Base-by-base conservation (phyloP, 2,329 filamentous ascomycete genomes). In the Calonectria henricotiae region DNA sequence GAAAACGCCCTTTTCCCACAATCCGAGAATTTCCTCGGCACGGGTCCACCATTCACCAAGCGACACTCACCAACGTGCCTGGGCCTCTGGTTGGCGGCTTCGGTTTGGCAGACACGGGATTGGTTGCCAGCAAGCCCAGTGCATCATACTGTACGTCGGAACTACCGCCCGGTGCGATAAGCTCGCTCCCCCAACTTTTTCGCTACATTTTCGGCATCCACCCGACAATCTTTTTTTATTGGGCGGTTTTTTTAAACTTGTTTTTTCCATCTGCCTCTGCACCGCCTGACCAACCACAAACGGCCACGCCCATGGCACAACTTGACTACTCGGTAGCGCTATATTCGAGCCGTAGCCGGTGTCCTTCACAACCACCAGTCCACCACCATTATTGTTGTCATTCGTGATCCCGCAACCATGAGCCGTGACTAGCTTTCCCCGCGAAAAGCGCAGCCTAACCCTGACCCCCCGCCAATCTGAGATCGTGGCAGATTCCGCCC, bases 11-110 rank as follows among this genome's bases (percentile, higher is more conserved):
- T 37, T 7, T 32, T 32, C 27, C 3, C 41, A 35, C 46, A 71
- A 65, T 65, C 71, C 67, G 71, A 63, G 39, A 62, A 68, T 64
- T 77, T 75, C 75, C 73, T 77, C 75, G 73, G 71, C 35, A 60
- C 64, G 54, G 73, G 68, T 71, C 75, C 75, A 76, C 76, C 74
- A 74, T 65, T 74, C 73, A 74, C 73, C 75, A 75, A 71, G 69
- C 71, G 66, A 60, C 65, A 39, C 65, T 72, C 69, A 71, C 66
- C 67, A 77, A 77, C 75, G 75, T 77, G 75, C 71, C 3, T 47
- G 41, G 41, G 17, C 41, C 27, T 58, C 25, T 67, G 51, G 65
- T 67, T 65, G 65, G 68, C 37, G 54, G 25, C 63, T 35, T 62
- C 20, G 54, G 37, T 13, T 61, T 35, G 35, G 41, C 41, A 12